Percentiles rank a stretch among this genome's conserved stretches.
Conservation (phyloP, 805 yeast species). For the Lipomyces yamadae region DNA sequence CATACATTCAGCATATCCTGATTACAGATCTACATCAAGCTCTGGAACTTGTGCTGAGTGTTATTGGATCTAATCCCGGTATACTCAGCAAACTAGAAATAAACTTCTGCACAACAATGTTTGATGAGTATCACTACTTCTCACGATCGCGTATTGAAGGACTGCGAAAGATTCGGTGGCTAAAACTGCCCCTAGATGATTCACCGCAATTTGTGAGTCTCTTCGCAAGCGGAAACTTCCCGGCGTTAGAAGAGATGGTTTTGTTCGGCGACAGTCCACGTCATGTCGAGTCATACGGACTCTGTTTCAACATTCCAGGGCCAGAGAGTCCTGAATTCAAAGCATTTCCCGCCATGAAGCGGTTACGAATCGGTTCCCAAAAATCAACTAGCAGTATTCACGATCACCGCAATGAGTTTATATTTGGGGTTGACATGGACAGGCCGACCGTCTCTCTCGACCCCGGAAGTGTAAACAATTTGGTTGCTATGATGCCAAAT, state of each 20-base stretch:
- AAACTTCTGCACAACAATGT: constrained; percentile 7
- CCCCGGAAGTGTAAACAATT: background rate
- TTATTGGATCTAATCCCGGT: constrained; percentile 1
- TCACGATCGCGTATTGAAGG: background rate
- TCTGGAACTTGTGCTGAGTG: constrained; percentile 1
- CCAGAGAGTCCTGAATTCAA: background rate
- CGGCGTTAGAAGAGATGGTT: constrained; percentile 9
- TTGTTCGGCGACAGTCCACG: constrained; percentile 1
- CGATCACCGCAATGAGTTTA: background rate
- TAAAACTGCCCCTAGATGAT: constrained; percentile 17
- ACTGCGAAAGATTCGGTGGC: background rate
- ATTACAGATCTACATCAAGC: background rate
- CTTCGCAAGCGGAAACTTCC: background rate
- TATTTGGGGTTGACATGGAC: background rate
- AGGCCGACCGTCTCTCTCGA: background rate
- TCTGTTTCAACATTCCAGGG: background rate
- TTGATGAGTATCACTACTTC: background rate
- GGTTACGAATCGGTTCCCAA: constrained; percentile 19
- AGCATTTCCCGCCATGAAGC: constrained; percentile 1
- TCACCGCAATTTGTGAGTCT: constrained; percentile 7
- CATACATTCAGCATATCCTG: background rate
- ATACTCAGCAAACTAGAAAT: constrained; percentile 10
- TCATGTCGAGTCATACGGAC: background rate
- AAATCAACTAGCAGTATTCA: constrained; percentile 7
- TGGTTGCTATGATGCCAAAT: constrained; percentile 16